phyloP scores from a whole-genome alignment of 495 filamentous ascomycete genomes.

The Bacidia rubella region DNA sequence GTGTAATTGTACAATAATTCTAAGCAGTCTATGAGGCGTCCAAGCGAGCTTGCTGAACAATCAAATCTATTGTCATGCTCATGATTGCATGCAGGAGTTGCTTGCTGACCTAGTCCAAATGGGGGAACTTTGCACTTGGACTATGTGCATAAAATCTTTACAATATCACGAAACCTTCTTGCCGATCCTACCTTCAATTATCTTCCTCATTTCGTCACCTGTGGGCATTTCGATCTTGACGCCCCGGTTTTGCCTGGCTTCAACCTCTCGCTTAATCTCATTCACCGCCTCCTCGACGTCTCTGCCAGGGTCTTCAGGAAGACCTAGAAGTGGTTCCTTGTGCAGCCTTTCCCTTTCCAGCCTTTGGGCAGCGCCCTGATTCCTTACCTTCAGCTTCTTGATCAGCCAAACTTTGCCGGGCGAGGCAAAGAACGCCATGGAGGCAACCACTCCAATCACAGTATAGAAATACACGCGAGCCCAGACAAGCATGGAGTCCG shows the following conservation, averaged over 20 bases:
- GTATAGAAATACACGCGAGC: constrained; percentile 79
- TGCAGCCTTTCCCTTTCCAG: constrained; percentile 17
- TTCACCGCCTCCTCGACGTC: constrained; percentile 69
- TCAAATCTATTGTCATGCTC: too few species aligned
- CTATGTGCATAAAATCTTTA: too few species aligned
- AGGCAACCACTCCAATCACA: constrained; percentile 46
- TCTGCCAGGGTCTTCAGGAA: constrained; percentile 59
- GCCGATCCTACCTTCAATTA: constrained; percentile 34
- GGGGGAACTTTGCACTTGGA: too few species aligned
- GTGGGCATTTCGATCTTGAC: constrained; percentile 34
- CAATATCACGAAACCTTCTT: constrained; percentile 18
- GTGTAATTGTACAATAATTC: neutral
- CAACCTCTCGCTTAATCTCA: constrained; percentile 61
- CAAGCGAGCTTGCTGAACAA: neutral
- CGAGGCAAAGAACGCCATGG: constrained; percentile 65
- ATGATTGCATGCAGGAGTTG: too few species aligned
- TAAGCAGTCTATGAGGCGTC: neutral
- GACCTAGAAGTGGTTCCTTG: constrained; percentile 52
- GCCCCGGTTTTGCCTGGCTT: constrained; percentile 43
- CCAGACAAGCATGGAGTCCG: constrained; percentile 59
- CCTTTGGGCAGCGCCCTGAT: constrained; percentile 23
- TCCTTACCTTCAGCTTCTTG: constrained; percentile 45
- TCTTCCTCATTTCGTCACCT: constrained; percentile 32
- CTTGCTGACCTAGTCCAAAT: too few species aligned
- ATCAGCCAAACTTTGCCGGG: constrained; percentile 53